phyloP scores from a whole-genome alignment of 1,284 basidiomycete genomes.

The Microbotryomycetes sp. region DNA sequence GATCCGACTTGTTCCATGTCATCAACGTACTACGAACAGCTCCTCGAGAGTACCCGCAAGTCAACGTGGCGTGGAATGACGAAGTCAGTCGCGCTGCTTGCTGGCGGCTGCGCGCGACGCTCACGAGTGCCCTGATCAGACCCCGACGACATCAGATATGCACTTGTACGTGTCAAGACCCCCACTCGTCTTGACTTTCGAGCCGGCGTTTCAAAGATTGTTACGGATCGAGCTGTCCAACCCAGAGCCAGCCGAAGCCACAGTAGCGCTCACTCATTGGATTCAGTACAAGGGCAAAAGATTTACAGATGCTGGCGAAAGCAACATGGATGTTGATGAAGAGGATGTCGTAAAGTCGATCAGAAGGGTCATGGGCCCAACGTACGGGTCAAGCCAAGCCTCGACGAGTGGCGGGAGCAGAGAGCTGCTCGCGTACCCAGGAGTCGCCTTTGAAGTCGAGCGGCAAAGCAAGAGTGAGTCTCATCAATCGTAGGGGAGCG shows the following conservation, averaged over 20 bases:
- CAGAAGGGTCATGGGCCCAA: conserved; percentile 20
- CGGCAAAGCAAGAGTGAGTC: not conserved
- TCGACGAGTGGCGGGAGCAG: not conserved
- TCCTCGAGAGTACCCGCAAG: conserved; percentile 8
- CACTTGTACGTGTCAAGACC: conserved; percentile 25
- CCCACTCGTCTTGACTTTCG: conserved; percentile 25
- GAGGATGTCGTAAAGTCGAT: conserved; percentile 26
- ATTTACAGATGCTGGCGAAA: conserved; percentile 2
- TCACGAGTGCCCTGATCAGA: conserved; percentile 1
- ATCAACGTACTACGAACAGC: conserved; percentile 19
- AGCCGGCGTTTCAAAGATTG: not conserved
- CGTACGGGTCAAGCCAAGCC: conserved; percentile 1
- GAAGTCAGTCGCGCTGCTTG: conserved; percentile 3
- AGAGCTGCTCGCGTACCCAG: conserved; percentile 28
- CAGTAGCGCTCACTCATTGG: not conserved
- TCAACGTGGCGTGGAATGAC: conserved; percentile 19
- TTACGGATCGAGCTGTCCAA: not conserved
- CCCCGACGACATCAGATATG: conserved; percentile 14
- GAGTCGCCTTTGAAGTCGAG: conserved; percentile 26
- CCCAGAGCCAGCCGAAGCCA: not conserved
- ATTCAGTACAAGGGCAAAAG: conserved; percentile 22
- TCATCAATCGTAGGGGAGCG: no score
- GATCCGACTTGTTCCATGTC: conserved; percentile 20
- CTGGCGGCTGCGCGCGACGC: no score
- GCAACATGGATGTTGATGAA: conserved; percentile 6